phyloP scores from a whole-genome alignment of 495 filamentous ascomycete genomes.

The Corynascus novoguineensis region DNA sequence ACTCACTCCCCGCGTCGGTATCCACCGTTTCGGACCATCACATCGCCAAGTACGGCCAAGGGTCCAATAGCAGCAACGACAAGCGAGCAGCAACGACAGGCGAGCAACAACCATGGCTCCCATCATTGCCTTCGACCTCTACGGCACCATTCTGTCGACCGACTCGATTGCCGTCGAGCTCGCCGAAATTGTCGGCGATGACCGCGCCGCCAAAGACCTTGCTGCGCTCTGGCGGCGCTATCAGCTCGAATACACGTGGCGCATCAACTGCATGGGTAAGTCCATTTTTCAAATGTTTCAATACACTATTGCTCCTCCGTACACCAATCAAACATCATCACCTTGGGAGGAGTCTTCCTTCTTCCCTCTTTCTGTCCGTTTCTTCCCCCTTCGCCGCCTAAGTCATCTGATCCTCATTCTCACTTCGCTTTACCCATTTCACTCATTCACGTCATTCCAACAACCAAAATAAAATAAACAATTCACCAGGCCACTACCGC shows the following conservation, averaged over 20 bases:
- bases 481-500: slow-evolving; percentile 51
- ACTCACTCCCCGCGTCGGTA: slow-evolving; percentile 11
- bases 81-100: not conserved
- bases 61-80: no score
- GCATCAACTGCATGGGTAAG: slow-evolving; percentile 61
- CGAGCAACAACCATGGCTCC: not conserved
- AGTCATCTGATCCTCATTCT: no score
- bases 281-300: no score
- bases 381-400: slow-evolving; percentile 3
- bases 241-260: slow-evolving; percentile 81
- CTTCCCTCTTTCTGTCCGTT: not conserved
- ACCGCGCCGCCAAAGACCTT: slow-evolving; percentile 50
- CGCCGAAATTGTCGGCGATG: slow-evolving; percentile 42
- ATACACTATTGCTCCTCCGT: no score
- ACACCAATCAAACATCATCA: not conserved
- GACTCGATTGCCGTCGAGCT: slow-evolving; percentile 51
- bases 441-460: not conserved
- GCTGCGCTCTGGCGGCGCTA: slow-evolving; percentile 48
- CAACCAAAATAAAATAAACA: not conserved
- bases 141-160: slow-evolving; percentile 68
- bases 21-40: not conserved
- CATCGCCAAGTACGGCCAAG: no score
- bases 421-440: no score
- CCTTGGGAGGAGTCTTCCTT: no score
- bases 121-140: slow-evolving; percentile 68